Conservation (phyloP, 2,329 filamentous ascomycete species). For the Endothia cerciana region DNA sequence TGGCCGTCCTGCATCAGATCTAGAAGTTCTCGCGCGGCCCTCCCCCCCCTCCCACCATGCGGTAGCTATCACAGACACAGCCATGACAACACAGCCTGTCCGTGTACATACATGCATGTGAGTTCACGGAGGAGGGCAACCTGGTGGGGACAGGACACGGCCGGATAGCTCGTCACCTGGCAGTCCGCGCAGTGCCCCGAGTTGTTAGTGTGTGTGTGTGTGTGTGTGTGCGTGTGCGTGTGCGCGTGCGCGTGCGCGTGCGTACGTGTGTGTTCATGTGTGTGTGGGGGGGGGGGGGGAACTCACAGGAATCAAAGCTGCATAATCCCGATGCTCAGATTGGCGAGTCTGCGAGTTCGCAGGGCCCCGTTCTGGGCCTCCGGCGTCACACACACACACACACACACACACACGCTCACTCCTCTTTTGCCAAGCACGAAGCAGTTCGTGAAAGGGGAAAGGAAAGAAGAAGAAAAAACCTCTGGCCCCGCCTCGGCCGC, state of each 20-base stretch:
- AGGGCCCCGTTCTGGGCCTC: slow-evolving; percentile 20
- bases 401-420: background rate
- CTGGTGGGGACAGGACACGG: background rate
- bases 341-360: slow-evolving; percentile 21
- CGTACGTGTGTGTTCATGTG: background rate
- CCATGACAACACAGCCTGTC: background rate
- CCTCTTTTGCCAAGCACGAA: background rate
- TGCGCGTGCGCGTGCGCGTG: background rate
- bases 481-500: background rate
- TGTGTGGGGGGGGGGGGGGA: background rate
- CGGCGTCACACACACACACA: background rate
- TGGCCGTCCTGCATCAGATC: slow-evolving; percentile 1
- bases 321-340: slow-evolving; percentile 30
- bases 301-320: slow-evolving; percentile 21
- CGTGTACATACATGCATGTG: background rate
- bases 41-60: background rate
- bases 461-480: too few relatives aligned
- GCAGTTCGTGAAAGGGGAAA: background rate
- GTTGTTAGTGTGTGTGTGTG: background rate
- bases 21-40: background rate
- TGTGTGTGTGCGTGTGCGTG: background rate
- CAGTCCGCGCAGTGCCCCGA: background rate
- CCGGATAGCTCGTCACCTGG: background rate
- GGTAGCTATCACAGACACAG: background rate
- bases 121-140: background rate